These are phyloP conservation scores for Auricularia cornea DNA, from an alignment of 768 basidiomycete species.

Conservation along the genomic window DNA sequence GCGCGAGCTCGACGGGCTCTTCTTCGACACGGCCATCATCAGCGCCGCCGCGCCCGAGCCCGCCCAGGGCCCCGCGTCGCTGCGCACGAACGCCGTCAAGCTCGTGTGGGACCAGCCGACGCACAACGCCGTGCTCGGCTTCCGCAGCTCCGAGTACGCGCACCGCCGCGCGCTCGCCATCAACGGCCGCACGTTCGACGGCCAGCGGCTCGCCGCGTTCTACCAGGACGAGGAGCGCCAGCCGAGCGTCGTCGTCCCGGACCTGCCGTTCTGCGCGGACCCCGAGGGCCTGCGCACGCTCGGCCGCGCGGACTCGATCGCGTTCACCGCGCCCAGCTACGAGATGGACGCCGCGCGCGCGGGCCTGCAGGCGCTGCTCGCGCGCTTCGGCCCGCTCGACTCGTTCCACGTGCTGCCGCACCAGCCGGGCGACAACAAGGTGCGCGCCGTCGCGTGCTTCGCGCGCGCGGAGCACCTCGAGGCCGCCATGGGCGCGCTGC, in stretches of 20 bases:
- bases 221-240: not conserved
- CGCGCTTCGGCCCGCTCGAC: slow-evolving; percentile 29
- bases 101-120: not conserved
- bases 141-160: not conserved
- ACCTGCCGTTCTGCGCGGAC: not conserved
- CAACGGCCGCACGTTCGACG: not conserved
- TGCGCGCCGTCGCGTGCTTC: slow-evolving; percentile 52
- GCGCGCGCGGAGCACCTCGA: slow-evolving; percentile 43
- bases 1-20: not conserved
- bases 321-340: not conserved
- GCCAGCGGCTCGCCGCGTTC: not conserved
- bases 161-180: not conserved
- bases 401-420: slow-evolving; percentile 42
- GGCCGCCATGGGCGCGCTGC: slow-evolving; percentile 39
- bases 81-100: not conserved
- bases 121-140: not conserved
- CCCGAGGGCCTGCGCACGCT: not conserved
- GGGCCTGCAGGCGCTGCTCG: slow-evolving; percentile 19
- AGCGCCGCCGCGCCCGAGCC: not conserved
- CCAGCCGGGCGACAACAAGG: slow-evolving; percentile 41
- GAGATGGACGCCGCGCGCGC: not conserved
- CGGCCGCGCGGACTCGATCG: not conserved
- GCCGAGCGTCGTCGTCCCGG: not conserved
- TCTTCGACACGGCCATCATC: not conserved
- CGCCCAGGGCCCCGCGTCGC: not conserved